These are phyloP conservation scores for Sporothrix variecibatus DNA, from an alignment of 2,329 filamentous ascomycete genomes.

Conservation along the genomic window DNA sequence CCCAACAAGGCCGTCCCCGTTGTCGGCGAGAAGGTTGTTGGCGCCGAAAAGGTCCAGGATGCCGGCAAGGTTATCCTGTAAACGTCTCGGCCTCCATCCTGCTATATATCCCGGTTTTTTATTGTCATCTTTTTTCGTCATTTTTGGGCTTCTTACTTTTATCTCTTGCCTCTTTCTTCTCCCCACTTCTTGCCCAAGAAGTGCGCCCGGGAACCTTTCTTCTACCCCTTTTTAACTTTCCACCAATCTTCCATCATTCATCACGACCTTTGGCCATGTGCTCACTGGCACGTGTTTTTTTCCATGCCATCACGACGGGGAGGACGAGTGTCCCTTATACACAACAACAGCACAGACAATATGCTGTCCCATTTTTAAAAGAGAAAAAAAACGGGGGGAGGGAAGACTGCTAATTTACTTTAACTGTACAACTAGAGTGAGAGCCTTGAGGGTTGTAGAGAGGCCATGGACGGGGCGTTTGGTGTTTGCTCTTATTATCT, in stretches of 20 bases:
- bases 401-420: conserved; percentile 27
- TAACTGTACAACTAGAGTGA: conserved; percentile 30
- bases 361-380: not conserved
- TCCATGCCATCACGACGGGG: conserved; percentile 21
- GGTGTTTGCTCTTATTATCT: conserved; percentile 18
- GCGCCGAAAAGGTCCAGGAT: conserved; percentile 16
- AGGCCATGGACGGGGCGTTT: conserved; percentile 30
- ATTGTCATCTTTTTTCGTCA: not conserved
- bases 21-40: conserved; percentile 13
- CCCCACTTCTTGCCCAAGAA: conserved; percentile 11
- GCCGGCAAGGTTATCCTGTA: conserved; percentile 23
- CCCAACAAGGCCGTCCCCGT: conserved; percentile 25
- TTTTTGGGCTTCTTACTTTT: conserved; percentile 9
- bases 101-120: not conserved
- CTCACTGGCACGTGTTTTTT: conserved; percentile 9
- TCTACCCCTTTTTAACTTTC: not conserved
- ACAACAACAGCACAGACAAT: not conserved
- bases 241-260: not conserved
- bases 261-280: conserved; percentile 17
- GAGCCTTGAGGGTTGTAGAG: conserved; percentile 30
- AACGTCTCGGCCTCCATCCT: not conserved
- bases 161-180: conserved; percentile 8
- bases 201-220: not conserved
- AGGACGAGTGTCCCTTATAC: conserved; percentile 8
- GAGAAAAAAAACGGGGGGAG: conserved; percentile 1